These are phyloP conservation scores for Solanum rostratum DNA, from an alignment of 257 asterid species.

Conservation along the genomic window DNA sequence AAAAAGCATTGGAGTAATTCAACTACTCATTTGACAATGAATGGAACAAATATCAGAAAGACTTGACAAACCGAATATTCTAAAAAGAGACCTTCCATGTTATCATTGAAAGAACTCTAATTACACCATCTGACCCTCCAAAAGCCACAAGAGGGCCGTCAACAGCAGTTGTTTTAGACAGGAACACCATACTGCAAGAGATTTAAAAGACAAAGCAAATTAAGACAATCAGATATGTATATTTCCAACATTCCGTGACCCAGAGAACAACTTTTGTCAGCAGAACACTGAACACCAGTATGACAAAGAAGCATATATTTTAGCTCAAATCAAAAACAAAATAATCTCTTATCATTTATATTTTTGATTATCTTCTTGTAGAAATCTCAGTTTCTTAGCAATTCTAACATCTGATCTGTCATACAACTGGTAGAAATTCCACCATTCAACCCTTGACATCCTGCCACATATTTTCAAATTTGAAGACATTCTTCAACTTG, in stretches of 20 bases:
- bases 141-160: conserved; percentile 99
- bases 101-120: conserved; percentile 96
- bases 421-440: background rate
- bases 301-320: background rate
- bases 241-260: background rate
- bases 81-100: conserved; percentile 76
- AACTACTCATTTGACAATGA: background rate
- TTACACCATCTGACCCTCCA: conserved; percentile 97
- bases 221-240: background rate
- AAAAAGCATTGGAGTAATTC: background rate
- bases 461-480: background rate
- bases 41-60: background rate
- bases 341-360: background rate
- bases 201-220: conserved; percentile 21
- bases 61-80: conserved; percentile 1
- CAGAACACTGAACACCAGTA: background rate
- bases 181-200: conserved; percentile 75
- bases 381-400: background rate
- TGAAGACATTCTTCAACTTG: background rate
- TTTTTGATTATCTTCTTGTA: background rate
- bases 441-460: background rate
- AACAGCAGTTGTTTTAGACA: conserved; percentile 51
- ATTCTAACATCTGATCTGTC: background rate
- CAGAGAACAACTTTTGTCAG: background rate
- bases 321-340: background rate